Conservation (phyloP, 2,329 filamentous ascomycete species). For the Metarhizium sp. region DNA sequence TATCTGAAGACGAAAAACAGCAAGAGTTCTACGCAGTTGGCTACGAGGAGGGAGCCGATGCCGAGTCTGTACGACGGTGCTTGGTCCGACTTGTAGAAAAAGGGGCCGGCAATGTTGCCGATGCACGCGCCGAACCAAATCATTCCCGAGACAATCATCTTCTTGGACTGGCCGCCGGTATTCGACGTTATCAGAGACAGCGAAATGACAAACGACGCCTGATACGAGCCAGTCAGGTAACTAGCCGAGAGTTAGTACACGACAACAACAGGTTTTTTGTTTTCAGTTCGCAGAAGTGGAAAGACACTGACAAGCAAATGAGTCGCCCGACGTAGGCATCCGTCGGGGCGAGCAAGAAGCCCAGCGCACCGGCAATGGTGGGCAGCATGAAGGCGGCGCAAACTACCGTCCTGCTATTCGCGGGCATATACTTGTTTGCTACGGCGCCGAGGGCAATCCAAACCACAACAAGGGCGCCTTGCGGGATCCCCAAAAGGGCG, state of each 20-base stretch:
- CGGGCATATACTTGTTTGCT: constrained; percentile 27
- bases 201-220: constrained; percentile 29
- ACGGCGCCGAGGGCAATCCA: constrained; percentile 32
- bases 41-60: constrained; percentile 31
- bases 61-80: constrained; percentile 30
- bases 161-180: constrained; percentile 49
- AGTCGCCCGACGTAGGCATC: constrained; percentile 42
- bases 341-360: constrained; percentile 42
- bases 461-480: constrained; percentile 25
- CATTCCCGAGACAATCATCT: constrained; percentile 53
- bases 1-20: constrained; percentile 30
- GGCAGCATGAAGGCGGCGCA: background rate
- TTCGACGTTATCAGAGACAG: constrained; percentile 40
- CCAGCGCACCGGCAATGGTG: constrained; percentile 37
- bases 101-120: constrained; percentile 53
- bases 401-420: constrained; percentile 34
- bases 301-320: constrained; percentile 37
- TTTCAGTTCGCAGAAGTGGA: background rate
- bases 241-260: constrained; percentile 5
- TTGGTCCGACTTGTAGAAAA: constrained; percentile 51
- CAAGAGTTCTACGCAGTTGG: constrained; percentile 27
- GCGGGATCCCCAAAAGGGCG: constrained; percentile 28
- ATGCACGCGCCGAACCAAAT: constrained; percentile 51
- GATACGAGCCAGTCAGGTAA: constrained; percentile 27
- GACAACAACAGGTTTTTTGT: too few relatives aligned